Evolutionary conservation across 1,284 basidiomycete species (phyloP).

Genomic region (Pseudozyma tsukubaensis): DNA sequence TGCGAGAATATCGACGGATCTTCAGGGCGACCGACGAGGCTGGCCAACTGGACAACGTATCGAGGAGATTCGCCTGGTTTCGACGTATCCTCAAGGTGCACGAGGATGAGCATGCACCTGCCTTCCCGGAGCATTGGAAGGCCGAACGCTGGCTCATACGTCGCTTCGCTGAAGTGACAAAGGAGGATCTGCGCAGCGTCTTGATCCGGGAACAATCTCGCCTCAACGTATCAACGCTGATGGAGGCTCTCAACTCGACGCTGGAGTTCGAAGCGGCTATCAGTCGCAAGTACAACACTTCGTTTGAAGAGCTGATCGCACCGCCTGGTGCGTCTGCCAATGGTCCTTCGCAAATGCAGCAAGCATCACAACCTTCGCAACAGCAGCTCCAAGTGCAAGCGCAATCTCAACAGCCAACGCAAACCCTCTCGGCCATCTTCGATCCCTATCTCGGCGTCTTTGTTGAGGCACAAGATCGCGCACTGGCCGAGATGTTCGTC

Average conservation of each 20-base stretch:
- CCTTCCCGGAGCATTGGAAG: constrained; percentile 60
- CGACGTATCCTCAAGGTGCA: constrained; percentile 86
- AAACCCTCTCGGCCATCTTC: constrained; percentile 78
- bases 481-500: constrained; percentile 65
- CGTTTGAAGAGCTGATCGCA: constrained; percentile 47
- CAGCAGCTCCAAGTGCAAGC: constrained; percentile 10
- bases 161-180: constrained; percentile 63
- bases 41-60: constrained; percentile 94
- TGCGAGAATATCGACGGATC: constrained; percentile 96
- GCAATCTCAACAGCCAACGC: constrained; percentile 44
- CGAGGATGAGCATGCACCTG: constrained; percentile 79
- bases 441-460: constrained; percentile 92
- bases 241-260: constrained; percentile 63
- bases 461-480: constrained; percentile 92
- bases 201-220: constrained; percentile 60
- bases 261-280: constrained; percentile 63
- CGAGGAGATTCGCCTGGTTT: constrained; percentile 95
- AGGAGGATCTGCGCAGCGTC: constrained; percentile 64
- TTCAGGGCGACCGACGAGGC: constrained; percentile 78
- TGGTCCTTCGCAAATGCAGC: too few species aligned
- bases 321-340: constrained; percentile 6
- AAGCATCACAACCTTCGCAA: background rate
- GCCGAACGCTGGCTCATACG: constrained; percentile 60
- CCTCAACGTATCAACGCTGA: constrained; percentile 60
- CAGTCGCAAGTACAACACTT: constrained; percentile 47